Evolutionary conservation across 2,329 filamentous ascomycete species (phyloP).

Genomic region (Aspergillus brasiliensis): DNA sequence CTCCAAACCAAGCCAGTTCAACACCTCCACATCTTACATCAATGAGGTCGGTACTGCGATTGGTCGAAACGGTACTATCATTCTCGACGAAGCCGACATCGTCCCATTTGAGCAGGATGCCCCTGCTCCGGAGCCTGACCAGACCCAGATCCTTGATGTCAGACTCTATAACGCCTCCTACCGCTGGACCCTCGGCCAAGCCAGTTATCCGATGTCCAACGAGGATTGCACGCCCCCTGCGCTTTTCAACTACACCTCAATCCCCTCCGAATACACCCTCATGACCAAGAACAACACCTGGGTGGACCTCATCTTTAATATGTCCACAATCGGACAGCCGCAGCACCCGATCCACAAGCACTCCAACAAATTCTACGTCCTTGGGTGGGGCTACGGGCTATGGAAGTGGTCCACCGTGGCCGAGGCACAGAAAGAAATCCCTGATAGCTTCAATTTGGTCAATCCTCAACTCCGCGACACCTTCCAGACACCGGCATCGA

Average conservation of each 20-base stretch:
- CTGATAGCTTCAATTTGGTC: conserved; percentile 49
- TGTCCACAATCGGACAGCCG: conserved; percentile 31
- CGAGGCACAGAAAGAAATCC: conserved; percentile 42
- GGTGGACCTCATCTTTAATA: conserved; percentile 42
- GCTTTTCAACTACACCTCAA: not conserved
- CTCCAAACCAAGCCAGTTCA: conserved; percentile 38
- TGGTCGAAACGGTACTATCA: conserved; percentile 22
- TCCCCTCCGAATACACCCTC: conserved; percentile 29
- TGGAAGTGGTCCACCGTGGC: conserved; percentile 47
- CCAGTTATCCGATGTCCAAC: conserved; percentile 31
- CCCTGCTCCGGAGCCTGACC: conserved; percentile 46
- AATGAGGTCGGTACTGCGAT: conserved; percentile 52
- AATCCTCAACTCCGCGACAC: conserved; percentile 47
- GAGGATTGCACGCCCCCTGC: conserved; percentile 17
- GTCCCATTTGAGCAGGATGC: conserved; percentile 51
- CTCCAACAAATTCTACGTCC: conserved; percentile 48
- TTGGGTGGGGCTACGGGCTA: conserved; percentile 41
- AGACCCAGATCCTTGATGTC: conserved; percentile 44
- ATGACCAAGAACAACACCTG: conserved; percentile 42
- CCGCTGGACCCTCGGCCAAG: conserved; percentile 34
- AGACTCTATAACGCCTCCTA: conserved; percentile 32
- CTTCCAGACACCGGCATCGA: conserved; percentile 35
- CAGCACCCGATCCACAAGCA: conserved; percentile 54
- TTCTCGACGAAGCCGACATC: conserved; percentile 48
- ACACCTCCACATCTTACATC: conserved; percentile 46